These are phyloP conservation scores for Penicillium sp. DNA, from an alignment of 2,329 filamentous ascomycete genomes.

Conservation along the genomic window DNA sequence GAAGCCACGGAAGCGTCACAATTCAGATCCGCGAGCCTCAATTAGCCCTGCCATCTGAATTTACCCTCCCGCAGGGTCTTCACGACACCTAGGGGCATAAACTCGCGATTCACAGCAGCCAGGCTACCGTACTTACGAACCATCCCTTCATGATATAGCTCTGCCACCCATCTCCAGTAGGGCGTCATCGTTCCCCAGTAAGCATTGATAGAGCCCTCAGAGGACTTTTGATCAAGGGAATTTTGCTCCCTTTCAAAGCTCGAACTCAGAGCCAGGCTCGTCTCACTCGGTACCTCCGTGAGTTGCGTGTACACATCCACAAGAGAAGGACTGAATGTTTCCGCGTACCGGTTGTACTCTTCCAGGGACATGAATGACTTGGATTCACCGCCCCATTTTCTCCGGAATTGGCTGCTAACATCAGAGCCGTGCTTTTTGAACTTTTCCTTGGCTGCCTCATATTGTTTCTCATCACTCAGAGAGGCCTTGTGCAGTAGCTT, in stretches of 20 bases:
- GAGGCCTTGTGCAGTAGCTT: conserved; percentile 34
- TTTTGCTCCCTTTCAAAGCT: conserved; percentile 27
- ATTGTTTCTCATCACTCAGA: conserved; percentile 53
- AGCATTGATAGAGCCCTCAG: conserved; percentile 17
- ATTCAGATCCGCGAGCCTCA: no score
- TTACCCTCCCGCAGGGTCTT: conserved; percentile 43
- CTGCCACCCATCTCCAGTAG: conserved; percentile 46
- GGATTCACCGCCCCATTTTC: conserved; percentile 7
- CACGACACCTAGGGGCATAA: conserved; percentile 45
- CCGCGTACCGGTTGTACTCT: conserved; percentile 39
- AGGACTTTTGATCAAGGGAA: conserved; percentile 4
- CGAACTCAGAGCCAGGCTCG: conserved; percentile 28
- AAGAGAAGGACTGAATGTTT: conserved; percentile 33
- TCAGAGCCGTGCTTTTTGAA: conserved; percentile 31
- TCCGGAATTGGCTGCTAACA: background rate
- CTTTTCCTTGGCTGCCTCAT: conserved; percentile 44
- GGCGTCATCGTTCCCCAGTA: conserved; percentile 38
- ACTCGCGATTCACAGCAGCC: conserved; percentile 41
- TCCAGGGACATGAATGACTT: conserved; percentile 39
- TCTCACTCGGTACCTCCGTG: conserved; percentile 33
- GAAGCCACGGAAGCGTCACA: background rate
- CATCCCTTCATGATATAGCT: conserved; percentile 43
- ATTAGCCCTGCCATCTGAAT: conserved; percentile 43
- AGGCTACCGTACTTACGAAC: conserved; percentile 41
- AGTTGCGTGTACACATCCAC: conserved; percentile 33